Evolutionary conservation across 1,139 yeast species (phyloP), one percentile per base, ranked within the genome.

Genomic region (Zygosaccharomyces sapae): DNA sequence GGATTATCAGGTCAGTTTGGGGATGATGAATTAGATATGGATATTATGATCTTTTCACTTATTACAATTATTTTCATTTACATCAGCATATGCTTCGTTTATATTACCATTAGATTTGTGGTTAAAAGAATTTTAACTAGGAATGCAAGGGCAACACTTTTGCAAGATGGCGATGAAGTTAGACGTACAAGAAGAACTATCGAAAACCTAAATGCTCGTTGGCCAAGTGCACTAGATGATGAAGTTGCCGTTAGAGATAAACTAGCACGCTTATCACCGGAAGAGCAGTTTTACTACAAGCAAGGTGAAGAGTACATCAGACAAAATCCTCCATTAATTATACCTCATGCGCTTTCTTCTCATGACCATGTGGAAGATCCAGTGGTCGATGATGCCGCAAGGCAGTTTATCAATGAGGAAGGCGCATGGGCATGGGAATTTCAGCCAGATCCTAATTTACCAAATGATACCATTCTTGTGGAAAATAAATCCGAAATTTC

Each of bases 351-450:
- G 4, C 36, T 44, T 9, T 46, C 52, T 9, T 41, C 48, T 66
- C 70, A 66, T 69, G 71, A 71, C 52, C 71, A 71, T 35, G 71
- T 63, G 68, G 43, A 65, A 70, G 55, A 69, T 79, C 45, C 71
- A 66, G 48, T 76, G 74, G 43, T 85, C 73, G 64, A 72, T 69
- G 66, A 75, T 77, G 66, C 70, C 69, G 68, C 73, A 72, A 52
- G 56, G 46, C 65, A 58, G 37, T 59, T 58, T 25, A 87, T 92
- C 31, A 95, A 89, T 60, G 98, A 94, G 59, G 89, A 87, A 66
- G 98, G 97, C 0, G 83, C 94, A 1, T 72, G 78, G 24, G 98
- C 98, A 0, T 92, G 95, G 94, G 95, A 88, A 60, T 92, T 92
- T 63, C 77, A 77, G 50, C 87, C 87, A 39, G 90, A 88, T 61